Conservation (phyloP, 305 asterid species). For the Fraxinus velutina region DNA sequence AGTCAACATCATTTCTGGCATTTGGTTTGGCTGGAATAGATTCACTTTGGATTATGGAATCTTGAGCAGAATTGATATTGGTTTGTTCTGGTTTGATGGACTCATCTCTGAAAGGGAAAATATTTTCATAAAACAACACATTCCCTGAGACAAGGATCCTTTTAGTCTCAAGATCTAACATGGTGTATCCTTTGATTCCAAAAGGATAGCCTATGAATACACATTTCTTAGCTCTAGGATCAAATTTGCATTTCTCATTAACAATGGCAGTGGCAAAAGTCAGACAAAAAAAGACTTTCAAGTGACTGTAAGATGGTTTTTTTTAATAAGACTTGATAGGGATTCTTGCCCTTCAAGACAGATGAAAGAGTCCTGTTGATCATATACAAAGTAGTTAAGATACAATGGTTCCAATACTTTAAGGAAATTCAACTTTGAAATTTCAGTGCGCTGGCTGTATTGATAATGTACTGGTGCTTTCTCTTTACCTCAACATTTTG, state of each 20-base stretch:
- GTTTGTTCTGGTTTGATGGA: not conserved
- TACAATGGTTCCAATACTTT: no score
- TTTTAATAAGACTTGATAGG: not conserved
- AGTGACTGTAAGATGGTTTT: not conserved
- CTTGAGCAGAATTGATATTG: not conserved
- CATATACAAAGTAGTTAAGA: no score
- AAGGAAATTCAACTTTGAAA: not conserved
- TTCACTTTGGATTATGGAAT: not conserved
- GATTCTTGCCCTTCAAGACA: not conserved
- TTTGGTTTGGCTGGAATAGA: not conserved
- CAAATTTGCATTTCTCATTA: not conserved
- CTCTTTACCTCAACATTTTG: no score
- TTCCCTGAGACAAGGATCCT: not conserved
- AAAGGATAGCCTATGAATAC: not conserved
- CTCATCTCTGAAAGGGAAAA: not conserved
- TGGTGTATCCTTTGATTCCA: not conserved
- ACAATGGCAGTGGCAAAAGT: not conserved
- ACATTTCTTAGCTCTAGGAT: not conserved
- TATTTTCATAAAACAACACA: not conserved
- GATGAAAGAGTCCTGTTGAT: not conserved
- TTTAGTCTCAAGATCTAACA: not conserved
- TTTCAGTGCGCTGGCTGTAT: not conserved
- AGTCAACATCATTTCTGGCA: not conserved
- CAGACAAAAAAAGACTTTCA: not conserved
- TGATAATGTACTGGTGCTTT: not conserved